Percentiles rank a stretch among this genome's conserved stretches.
phyloP scores from a whole-genome alignment of 345 rosid genomes.

The Sapria himalayana region DNA sequence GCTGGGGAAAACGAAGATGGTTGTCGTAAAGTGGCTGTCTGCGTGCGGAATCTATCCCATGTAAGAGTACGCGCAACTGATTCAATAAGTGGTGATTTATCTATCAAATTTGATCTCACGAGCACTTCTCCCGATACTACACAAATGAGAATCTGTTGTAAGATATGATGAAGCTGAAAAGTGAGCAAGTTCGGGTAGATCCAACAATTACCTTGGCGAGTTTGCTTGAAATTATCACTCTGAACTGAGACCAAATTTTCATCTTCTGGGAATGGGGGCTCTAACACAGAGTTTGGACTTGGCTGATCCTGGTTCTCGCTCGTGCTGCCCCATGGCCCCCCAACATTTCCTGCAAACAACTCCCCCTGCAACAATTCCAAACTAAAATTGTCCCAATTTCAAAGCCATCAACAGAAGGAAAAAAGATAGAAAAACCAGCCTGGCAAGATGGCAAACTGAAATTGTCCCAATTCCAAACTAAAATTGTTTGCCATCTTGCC shows the following conservation, averaged over 20 bases:
- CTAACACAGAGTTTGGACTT: slow-evolving; percentile 80
- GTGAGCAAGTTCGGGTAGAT: neutral
- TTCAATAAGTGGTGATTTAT: slow-evolving; percentile 56
- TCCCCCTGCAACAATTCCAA: slow-evolving; percentile 27
- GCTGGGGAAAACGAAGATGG: slow-evolving; percentile 13
- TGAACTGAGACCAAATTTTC: slow-evolving; percentile 20
- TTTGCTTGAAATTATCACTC: slow-evolving; percentile 19
- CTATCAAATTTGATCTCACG: slow-evolving; percentile 46
- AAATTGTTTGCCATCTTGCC: no score
- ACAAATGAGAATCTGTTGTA: neutral
- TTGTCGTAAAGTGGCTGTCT: slow-evolving; percentile 19
- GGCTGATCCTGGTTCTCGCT: slow-evolving; percentile 80
- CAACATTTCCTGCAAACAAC: slow-evolving; percentile 21
- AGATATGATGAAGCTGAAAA: neutral
- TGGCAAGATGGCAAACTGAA: no score
- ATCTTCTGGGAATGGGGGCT: slow-evolving; percentile 52
- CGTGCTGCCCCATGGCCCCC: slow-evolving; percentile 14
- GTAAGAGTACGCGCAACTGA: slow-evolving; percentile 42
- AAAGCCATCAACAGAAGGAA: no score
- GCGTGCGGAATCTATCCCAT: slow-evolving; percentile 28
- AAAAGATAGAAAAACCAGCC: no score
- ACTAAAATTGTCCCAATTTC: no score
- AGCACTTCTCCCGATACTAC: slow-evolving; percentile 27
- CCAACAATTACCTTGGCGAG: slow-evolving; percentile 24
- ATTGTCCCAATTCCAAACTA: no score